Evolutionary conservation across 192 early-diverging fungal species (phyloP).

Genomic region (Entomortierella parvispora): DNA sequence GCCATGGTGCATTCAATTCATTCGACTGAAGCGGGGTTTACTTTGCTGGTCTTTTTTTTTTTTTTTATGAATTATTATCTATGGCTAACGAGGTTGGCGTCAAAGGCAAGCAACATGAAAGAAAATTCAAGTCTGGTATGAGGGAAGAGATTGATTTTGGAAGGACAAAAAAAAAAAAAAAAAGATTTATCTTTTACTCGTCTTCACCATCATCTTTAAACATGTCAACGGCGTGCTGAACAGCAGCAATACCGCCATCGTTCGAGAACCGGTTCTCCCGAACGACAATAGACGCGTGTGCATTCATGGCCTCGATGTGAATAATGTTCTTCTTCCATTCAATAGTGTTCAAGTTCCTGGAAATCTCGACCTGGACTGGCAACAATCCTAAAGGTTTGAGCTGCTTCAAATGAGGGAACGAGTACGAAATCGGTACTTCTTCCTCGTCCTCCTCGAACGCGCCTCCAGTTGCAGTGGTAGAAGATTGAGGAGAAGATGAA

Average conservation of each 20-base stretch:
- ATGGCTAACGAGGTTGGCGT: neutral
- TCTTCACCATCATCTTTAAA: constrained; percentile 48
- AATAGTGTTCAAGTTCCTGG: constrained; percentile 52
- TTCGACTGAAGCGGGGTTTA: too few relatives aligned
- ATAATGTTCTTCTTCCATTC: constrained; percentile 59
- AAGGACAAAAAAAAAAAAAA: too few relatives aligned
- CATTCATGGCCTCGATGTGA: constrained; percentile 56
- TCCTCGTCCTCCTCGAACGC: neutral
- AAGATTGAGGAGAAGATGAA: too few relatives aligned
- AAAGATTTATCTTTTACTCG: constrained; percentile 21
- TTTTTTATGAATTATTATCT: neutral
- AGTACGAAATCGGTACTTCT: constrained; percentile 15
- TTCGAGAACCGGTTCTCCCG: constrained; percentile 51
- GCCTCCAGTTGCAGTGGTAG: neutral
- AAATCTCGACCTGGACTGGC: constrained; percentile 38
- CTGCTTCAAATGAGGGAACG: constrained; percentile 30
- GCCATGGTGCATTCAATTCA: too few relatives aligned
- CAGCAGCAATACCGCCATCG: constrained; percentile 49
- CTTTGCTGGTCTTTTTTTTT: too few relatives aligned
- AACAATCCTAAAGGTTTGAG: constrained; percentile 30
- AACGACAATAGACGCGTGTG: constrained; percentile 64
- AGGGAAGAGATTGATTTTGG: too few relatives aligned
- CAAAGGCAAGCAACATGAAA: too few relatives aligned
- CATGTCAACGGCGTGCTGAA: constrained; percentile 65
- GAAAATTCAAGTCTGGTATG: too few relatives aligned